Evolutionary conservation across 257 asterid species (phyloP).

Genomic region (Henckelia pumila): DNA sequence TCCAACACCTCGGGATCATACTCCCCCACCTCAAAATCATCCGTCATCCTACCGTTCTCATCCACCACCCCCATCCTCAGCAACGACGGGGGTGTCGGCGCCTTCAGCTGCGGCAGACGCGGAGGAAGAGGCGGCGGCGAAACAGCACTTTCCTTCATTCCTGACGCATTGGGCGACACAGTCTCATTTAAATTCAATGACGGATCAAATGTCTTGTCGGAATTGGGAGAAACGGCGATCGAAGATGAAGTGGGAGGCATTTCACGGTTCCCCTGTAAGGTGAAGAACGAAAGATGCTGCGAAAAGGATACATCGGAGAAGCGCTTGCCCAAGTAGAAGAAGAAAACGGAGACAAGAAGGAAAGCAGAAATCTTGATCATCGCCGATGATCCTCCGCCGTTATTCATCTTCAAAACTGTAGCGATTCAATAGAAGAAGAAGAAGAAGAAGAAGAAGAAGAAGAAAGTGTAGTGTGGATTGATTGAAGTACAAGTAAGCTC

Average conservation of each 20-base stretch:
- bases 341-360: background rate
- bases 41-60: slow-evolving; percentile 58
- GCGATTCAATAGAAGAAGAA: background rate
- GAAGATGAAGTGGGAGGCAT: background rate
- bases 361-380: background rate
- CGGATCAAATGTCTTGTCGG: background rate
- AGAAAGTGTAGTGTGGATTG: background rate
- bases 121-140: background rate
- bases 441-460: background rate
- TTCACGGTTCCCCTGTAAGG: background rate
- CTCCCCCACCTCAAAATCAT: slow-evolving; percentile 44
- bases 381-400: background rate
- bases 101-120: background rate
- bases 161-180: background rate
- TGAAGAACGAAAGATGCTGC: background rate
- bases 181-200: background rate
- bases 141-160: background rate
- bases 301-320: background rate
- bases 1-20: slow-evolving; percentile 15
- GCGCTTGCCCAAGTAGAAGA: background rate
- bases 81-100: slow-evolving; percentile 18
- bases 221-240: background rate
- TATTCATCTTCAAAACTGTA: background rate
- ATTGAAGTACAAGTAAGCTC: background rate
- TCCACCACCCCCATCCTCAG: slow-evolving; percentile 38